Evolutionary conservation across 495 filamentous ascomycete species (phyloP).

Genomic region (Aspergillus steynii): DNA sequence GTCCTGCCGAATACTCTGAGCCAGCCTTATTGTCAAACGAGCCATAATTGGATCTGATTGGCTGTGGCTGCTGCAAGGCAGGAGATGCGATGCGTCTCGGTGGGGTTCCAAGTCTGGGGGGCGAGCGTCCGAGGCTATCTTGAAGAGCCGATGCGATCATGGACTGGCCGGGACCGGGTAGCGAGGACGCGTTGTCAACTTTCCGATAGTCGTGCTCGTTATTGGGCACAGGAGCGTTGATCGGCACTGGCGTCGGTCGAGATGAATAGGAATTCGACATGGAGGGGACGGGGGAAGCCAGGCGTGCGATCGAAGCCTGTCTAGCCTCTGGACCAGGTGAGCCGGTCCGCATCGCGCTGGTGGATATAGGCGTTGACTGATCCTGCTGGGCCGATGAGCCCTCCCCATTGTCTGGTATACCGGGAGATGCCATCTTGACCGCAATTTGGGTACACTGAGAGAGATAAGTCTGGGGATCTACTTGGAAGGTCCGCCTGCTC

Average conservation of each 20-base stretch:
- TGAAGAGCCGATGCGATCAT: conserved; percentile 76
- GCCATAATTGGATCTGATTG: conserved; percentile 68
- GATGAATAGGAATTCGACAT: conserved; percentile 46
- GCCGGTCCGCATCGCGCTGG: conserved; percentile 35
- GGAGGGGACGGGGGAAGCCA: conserved; percentile 69
- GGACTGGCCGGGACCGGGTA: conserved; percentile 69
- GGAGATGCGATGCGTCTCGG: conserved; percentile 59
- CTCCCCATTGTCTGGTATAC: conserved; percentile 38
- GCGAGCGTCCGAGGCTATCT: conserved; percentile 57
- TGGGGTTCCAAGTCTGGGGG: conserved; percentile 50
- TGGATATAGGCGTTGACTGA: conserved; percentile 40
- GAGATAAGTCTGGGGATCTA: not conserved
- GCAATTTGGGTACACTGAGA: not conserved
- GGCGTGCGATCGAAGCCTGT: conserved; percentile 68
- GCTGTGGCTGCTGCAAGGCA: conserved; percentile 40
- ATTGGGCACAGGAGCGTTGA: conserved; percentile 25
- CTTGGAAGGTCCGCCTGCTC: not conserved
- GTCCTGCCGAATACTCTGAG: conserved; percentile 35
- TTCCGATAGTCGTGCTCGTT: conserved; percentile 36
- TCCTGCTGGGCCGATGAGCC: conserved; percentile 36
- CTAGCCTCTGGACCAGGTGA: conserved; percentile 52
- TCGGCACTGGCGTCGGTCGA: conserved; percentile 39
- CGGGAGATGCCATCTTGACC: conserved; percentile 28
- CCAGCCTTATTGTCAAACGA: conserved; percentile 68
- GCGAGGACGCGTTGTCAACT: conserved; percentile 41